These are phyloP conservation scores for Aspergillus ustus DNA, from an alignment of 2,329 filamentous ascomycete species.

Conservation along the genomic window DNA sequence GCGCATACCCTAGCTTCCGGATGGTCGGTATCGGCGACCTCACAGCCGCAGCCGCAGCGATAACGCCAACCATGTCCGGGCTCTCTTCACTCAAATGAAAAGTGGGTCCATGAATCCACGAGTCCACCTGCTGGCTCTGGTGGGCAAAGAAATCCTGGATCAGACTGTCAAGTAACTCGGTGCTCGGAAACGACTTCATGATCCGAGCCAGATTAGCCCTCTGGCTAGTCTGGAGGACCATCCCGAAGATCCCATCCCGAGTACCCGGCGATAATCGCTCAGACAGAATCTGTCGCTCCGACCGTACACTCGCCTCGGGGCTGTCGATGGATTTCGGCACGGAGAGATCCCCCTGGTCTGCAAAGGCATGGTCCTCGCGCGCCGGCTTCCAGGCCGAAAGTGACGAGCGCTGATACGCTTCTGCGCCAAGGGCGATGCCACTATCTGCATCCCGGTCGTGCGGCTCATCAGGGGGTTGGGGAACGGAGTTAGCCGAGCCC, in stretches of 20 bases:
- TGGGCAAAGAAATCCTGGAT: constrained; percentile 45
- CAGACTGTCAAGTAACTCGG: constrained; percentile 45
- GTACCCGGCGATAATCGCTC: constrained; percentile 36
- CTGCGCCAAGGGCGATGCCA: constrained; percentile 33
- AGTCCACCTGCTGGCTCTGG: constrained; percentile 39
- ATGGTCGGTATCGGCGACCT: constrained; percentile 44
- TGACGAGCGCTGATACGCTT: constrained; percentile 35
- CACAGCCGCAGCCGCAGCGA: constrained; percentile 45
- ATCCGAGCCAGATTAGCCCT: constrained; percentile 58
- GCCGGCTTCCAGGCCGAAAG: constrained; percentile 35
- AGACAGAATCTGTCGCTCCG: constrained; percentile 27
- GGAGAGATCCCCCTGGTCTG: constrained; percentile 34
- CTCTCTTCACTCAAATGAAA: constrained; percentile 43
- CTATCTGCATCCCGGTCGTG: constrained; percentile 30
- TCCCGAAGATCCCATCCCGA: constrained; percentile 66
- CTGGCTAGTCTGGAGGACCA: constrained; percentile 64
- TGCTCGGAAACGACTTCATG: constrained; percentile 49
- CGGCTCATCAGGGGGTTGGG: constrained; percentile 17
- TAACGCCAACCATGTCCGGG: constrained; percentile 43
- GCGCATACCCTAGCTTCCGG: constrained; percentile 47
- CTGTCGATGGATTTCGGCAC: constrained; percentile 32
- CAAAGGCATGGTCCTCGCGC: constrained; percentile 30
- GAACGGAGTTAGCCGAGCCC: constrained; percentile 13
- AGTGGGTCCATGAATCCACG: constrained; percentile 48
- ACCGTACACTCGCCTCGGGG: constrained; percentile 20